Base-by-base conservation (phyloP, 2,329 filamentous ascomycete genomes). In the Colletotrichum spinosum region DNA sequence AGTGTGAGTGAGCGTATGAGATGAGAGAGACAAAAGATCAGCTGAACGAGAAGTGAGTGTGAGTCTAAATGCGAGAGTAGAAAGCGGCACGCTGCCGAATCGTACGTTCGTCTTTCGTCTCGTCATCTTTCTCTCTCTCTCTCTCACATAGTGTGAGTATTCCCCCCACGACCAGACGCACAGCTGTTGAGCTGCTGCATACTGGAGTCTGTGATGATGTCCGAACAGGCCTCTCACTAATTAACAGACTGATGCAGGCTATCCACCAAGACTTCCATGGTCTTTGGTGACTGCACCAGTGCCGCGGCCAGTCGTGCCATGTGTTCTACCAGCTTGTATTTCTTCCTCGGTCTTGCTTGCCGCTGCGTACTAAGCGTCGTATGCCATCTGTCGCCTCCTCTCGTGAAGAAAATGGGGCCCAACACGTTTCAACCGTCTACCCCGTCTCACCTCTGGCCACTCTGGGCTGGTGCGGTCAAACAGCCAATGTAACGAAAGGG, bases 1-100 rank as follows among this genome's bases (percentile, higher is more conserved):
- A 25, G 44, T 44, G 52, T 44, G 55, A 17, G 54, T n/a, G 54
- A 34, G 55, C 9, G 25, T n/a, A 12, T 13, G 46, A 15, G 12
- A 42, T 15, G n/a, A 25, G 25, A 25, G 25, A 25, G 25, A 25
- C 25, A 25, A 25, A 25, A 25, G 25, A 25, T 25, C 25, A 25
- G 25, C 25, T 25, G 41, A 45, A 33, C 38, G 41, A 45, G 53
- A 15, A 25, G 53, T 45, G 42, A 46, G 39, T 37, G 41, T 13
- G 53, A 17, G 42, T 42, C 13, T 55, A 42, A 38, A 42, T 34
- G 42, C 46, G 37, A 10, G 46, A 50, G 53, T 45, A 45, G 44
- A n/a, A 38, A 35, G 33, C 62, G 52, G 62, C 62, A 65, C 62
- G 45, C 42, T 56, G 62, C 62, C 62, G 62, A 65, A 25, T 25